phyloP scores from a whole-genome alignment of 2,329 filamentous ascomycete genomes.

The Cercospora nicotianae region DNA sequence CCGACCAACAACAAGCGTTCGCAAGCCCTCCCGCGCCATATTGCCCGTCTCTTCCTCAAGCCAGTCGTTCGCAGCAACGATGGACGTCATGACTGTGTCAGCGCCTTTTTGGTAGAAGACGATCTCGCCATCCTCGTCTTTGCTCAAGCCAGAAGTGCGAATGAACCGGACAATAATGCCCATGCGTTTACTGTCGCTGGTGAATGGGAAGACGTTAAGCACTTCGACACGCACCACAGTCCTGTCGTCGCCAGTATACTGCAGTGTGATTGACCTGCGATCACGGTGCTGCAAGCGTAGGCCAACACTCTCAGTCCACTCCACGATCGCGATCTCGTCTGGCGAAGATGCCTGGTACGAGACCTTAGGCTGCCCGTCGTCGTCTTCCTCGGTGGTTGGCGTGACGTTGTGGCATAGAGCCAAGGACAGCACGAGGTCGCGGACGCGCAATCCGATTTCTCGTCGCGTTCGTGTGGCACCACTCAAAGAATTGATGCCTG shows the following conservation, averaged over 20 bases:
- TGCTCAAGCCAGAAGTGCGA: constrained; percentile 47
- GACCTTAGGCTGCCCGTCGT: constrained; percentile 69
- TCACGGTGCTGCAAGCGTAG: constrained; percentile 82
- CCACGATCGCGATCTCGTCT: constrained; percentile 96
- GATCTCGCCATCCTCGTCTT: constrained; percentile 68
- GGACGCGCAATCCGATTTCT: constrained; percentile 89
- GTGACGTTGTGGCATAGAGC: constrained; percentile 97
- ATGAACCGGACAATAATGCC: constrained; percentile 91
- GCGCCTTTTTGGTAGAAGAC: constrained; percentile 99
- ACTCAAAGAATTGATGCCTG: constrained; percentile 57
- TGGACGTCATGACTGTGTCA: constrained; percentile 95
- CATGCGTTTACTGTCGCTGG: constrained; percentile 97
- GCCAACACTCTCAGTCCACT: constrained; percentile 91
- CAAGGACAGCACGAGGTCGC: constrained; percentile 87
- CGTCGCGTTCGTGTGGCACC: constrained; percentile 73
- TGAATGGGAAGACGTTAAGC: constrained; percentile 94
- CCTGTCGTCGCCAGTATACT: constrained; percentile 71
- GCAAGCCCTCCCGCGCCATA: constrained; percentile 94
- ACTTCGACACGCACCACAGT: constrained; percentile 82
- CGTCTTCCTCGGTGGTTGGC: constrained; percentile 78
- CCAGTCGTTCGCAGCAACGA: constrained; percentile 96
- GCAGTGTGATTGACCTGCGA: constrained; percentile 78
- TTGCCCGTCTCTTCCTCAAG: constrained; percentile 98
- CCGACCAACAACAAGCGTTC: constrained; percentile 91
- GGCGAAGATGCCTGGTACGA: constrained; percentile 96